These are phyloP conservation scores for Apiospora hydei DNA, from an alignment of 2,329 filamentous ascomycete species.

Conservation along the genomic window DNA sequence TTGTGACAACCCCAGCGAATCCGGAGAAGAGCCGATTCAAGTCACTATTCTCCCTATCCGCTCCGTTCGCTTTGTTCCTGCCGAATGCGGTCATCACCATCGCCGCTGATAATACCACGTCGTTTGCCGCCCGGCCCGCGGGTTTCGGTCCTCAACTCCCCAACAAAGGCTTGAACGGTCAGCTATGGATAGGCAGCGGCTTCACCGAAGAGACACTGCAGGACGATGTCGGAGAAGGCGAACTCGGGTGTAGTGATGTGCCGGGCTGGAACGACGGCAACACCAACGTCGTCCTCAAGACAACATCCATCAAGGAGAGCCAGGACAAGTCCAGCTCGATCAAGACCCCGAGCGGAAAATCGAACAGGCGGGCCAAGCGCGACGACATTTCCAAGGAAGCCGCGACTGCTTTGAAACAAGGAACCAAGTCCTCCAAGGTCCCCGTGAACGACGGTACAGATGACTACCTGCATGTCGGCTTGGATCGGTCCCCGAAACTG, in stretches of 20 bases:
- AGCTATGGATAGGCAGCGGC: conserved; percentile 91
- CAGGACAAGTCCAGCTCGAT: conserved; percentile 41
- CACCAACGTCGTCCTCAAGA: conserved; percentile 49
- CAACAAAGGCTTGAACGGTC: conserved; percentile 79
- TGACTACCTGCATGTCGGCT: conserved; percentile 74
- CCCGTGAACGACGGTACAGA: conserved; percentile 78
- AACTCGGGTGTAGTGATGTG: conserved; percentile 94
- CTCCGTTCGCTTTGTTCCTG: conserved; percentile 88
- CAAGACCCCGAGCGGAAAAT: conserved; percentile 38
- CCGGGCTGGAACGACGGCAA: conserved; percentile 80
- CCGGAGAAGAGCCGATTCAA: conserved; percentile 55
- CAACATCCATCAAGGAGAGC: conserved; percentile 47
- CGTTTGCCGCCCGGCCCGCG: conserved; percentile 91
- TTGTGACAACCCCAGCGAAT: conserved; percentile 33
- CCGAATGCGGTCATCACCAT: conserved; percentile 95
- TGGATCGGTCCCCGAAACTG: conserved; percentile 42
- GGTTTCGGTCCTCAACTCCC: conserved; percentile 88
- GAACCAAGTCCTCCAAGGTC: conserved; percentile 41
- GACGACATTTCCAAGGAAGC: conserved; percentile 43
- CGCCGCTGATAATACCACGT: conserved; percentile 97
- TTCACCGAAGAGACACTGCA: conserved; percentile 81
- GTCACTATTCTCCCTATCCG: conserved; percentile 73
- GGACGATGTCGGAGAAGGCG: conserved; percentile 74
- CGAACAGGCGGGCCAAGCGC: conserved; percentile 45
- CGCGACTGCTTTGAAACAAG: conserved; percentile 34